A percentile compares a stretch with the other conserved stretches of the same genome.
Evolutionary conservation across 129 eudicot genomes (phyloP).

Genomic region (Artemisia argyi): DNA sequence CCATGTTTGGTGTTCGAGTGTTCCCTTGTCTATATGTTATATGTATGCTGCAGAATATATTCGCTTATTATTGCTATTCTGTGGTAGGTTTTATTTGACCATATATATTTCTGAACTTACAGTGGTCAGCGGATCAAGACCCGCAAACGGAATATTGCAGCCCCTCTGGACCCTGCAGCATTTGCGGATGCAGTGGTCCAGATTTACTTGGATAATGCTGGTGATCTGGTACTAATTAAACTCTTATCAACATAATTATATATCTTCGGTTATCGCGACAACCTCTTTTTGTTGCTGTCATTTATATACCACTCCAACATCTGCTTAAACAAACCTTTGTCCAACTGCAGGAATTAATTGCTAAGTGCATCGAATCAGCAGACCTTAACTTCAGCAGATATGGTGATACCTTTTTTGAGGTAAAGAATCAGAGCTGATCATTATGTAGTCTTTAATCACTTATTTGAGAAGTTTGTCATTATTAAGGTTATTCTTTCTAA

Average conservation of each 20-base stretch:
- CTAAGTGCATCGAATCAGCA: conserved; percentile 91
- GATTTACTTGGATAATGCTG: conserved; percentile 99
- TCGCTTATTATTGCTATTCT: no score
- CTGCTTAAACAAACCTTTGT: background rate
- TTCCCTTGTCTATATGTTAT: no score
- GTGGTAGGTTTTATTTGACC: conserved; percentile 1
- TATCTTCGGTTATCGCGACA: background rate
- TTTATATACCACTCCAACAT: background rate
- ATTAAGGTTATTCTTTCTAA: background rate
- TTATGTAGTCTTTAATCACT: background rate
- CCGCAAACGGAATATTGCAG: conserved; percentile 99
- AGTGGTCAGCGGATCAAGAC: conserved; percentile 99
- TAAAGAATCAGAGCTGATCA: conserved; percentile 3
- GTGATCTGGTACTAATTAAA: conserved; percentile 80
- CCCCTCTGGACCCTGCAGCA: conserved; percentile 99
- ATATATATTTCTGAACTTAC: conserved; percentile 21
- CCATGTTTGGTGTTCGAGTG: no score
- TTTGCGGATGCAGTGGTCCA: conserved; percentile 99
- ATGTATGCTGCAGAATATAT: no score
- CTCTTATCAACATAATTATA: background rate
- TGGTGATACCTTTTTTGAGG: conserved; percentile 99
- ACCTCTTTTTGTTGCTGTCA: background rate
- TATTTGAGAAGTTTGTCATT: background rate
- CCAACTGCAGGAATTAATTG: conserved; percentile 82
- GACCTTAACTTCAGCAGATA: conserved; percentile 95